A percentile compares a stretch with the other conserved stretches of the same genome.
phyloP scores from a whole-genome alignment of 2,329 filamentous ascomycete species.

The Fusarium coicis region DNA sequence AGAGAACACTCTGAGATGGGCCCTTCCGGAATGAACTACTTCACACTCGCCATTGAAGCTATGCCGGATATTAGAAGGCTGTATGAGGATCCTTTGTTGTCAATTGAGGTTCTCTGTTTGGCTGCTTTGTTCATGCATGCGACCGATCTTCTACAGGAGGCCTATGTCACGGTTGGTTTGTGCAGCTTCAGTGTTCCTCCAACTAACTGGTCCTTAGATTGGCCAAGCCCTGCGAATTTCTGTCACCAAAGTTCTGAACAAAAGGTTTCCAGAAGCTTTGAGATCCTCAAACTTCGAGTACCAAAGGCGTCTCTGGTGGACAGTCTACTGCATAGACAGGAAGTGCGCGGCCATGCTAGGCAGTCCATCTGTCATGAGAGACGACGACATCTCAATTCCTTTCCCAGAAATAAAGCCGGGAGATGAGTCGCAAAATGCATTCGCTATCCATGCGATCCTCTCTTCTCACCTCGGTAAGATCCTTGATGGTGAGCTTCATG shows the following conservation, averaged over 20 bases:
- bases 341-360: constrained; percentile 35
- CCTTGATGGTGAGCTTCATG: constrained; percentile 26
- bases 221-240: constrained; percentile 32
- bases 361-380: constrained; percentile 29
- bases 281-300: constrained; percentile 27
- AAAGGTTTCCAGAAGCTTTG: constrained; percentile 28
- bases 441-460: constrained; percentile 28
- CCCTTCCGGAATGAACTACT: constrained; percentile 34
- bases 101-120: constrained; percentile 34
- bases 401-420: constrained; percentile 14
- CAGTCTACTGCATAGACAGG: constrained; percentile 37
- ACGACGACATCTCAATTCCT: constrained; percentile 34
- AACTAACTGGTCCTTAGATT: constrained; percentile 5
- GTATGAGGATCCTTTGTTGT: constrained; percentile 28
- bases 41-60: constrained; percentile 28
- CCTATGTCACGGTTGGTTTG: constrained; percentile 29
- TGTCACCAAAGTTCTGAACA: constrained; percentile 29
- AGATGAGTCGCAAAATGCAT: constrained; percentile 27
- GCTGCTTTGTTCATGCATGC: constrained; percentile 37
- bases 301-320: constrained; percentile 35
- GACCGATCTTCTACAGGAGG: constrained; percentile 32
- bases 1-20: constrained; percentile 35
- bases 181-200: not conserved
- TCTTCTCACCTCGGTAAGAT: constrained; percentile 37
- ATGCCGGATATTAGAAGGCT: constrained; percentile 33